A percentile compares a stretch with the other conserved stretches of the same genome.
Evolutionary conservation across 768 basidiomycete species (phyloP).

Genomic region (Boletus insuetus): DNA sequence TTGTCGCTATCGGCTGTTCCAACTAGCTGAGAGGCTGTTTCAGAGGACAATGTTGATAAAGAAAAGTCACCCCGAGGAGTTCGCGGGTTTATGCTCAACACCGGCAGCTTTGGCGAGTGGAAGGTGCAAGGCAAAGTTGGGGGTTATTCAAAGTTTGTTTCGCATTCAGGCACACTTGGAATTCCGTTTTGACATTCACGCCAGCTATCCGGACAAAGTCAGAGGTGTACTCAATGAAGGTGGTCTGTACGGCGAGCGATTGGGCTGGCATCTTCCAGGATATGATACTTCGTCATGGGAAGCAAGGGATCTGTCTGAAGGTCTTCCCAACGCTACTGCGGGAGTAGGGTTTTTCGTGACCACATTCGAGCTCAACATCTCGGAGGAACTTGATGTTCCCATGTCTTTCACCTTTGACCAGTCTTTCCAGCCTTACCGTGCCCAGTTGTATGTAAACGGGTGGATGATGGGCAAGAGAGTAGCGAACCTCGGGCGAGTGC

Average conservation of each 20-base stretch:
- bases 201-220: constrained; percentile 70
- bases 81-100: constrained; percentile 68
- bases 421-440: constrained; percentile 64
- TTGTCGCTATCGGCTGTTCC: background rate
- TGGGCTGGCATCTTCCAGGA: constrained; percentile 73
- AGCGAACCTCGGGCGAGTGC: constrained; percentile 61
- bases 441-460: constrained; percentile 76
- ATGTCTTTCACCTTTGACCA: constrained; percentile 73
- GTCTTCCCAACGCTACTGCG: constrained; percentile 54
- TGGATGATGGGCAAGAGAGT: constrained; percentile 88
- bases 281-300: constrained; percentile 65
- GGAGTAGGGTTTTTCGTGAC: constrained; percentile 85
- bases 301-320: constrained; percentile 50
- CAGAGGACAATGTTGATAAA: constrained; percentile 41
- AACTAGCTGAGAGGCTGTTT: background rate
- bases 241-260: constrained; percentile 65
- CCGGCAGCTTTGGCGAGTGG: constrained; percentile 60
- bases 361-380: constrained; percentile 62
- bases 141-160: constrained; percentile 60
- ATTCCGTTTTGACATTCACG: background rate
- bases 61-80: constrained; percentile 77
- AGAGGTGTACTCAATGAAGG: constrained; percentile 73
- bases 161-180: background rate
- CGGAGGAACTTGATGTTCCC: constrained; percentile 58
- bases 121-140: constrained; percentile 75